These are phyloP conservation scores for Pseudozyma tsukubaensis DNA, from an alignment of 1,284 basidiomycete species.

Conservation along the genomic window DNA sequence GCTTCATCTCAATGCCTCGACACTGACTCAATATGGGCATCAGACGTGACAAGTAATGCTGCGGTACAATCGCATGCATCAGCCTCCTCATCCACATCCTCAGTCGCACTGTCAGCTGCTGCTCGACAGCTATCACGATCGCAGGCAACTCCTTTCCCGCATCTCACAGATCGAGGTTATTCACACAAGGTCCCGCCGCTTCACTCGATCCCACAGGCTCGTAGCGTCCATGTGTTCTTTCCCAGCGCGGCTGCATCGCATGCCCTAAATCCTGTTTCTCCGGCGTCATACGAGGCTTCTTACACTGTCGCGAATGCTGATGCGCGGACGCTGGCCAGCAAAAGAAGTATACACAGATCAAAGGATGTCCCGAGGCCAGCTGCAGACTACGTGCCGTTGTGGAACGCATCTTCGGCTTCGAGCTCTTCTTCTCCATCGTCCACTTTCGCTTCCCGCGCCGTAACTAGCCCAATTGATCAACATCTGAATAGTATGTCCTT, in stretches of 20 bases:
- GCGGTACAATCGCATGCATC: background rate
- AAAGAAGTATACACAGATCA: background rate
- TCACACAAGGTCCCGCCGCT: slow-evolving; percentile 8
- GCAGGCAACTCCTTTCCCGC: slow-evolving; percentile 14
- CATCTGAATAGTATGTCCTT: slow-evolving; percentile 7
- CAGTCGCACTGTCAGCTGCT: slow-evolving; percentile 21
- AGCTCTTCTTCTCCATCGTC: background rate
- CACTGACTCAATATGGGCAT: background rate
- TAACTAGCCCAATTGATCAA: background rate
- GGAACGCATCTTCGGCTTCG: slow-evolving; percentile 24
- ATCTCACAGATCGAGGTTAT: slow-evolving; percentile 13
- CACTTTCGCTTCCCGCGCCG: background rate
- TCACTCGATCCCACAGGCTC: slow-evolving; percentile 16
- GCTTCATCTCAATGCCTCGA: slow-evolving; percentile 8
- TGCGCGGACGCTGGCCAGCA: background rate
- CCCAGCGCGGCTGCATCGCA: slow-evolving; percentile 29
- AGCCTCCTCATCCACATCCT: background rate
- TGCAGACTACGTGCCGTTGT: slow-evolving; percentile 27
- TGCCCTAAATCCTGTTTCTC: slow-evolving; percentile 5
- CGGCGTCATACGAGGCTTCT: slow-evolving; percentile 4
- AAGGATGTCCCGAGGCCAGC: background rate
- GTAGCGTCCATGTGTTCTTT: slow-evolving; percentile 33
- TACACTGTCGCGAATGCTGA: slow-evolving; percentile 3
- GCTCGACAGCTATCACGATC: slow-evolving; percentile 18
- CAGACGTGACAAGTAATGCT: background rate